Conservation (phyloP, 2,329 filamentous ascomycete species). For the Calonectria pseudoturangicola region DNA sequence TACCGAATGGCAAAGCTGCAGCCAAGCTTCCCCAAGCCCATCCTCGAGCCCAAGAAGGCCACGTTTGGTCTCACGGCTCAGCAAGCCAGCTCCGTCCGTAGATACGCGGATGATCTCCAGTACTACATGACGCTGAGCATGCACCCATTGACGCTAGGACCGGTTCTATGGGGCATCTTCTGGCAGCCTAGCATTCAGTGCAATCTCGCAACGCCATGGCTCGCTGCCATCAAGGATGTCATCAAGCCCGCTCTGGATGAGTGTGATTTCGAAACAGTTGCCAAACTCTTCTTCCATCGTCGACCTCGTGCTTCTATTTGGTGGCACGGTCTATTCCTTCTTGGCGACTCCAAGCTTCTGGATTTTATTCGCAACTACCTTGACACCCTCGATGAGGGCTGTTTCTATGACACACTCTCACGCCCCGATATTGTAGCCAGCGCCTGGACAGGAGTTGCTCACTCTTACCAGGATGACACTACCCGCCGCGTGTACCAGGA, state of each 20-base stretch:
- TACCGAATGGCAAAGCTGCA: constrained; percentile 54
- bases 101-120: constrained; percentile 47
- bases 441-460: constrained; percentile 51
- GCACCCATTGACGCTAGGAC: constrained; percentile 51
- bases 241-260: constrained; percentile 48
- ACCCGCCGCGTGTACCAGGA: constrained; percentile 40
- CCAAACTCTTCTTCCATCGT: constrained; percentile 51
- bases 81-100: constrained; percentile 43
- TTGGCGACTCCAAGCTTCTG: constrained; percentile 47
- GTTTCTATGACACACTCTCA: constrained; percentile 50
- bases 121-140: constrained; percentile 59
- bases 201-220: constrained; percentile 57
- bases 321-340: constrained; percentile 56
- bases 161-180: constrained; percentile 57
- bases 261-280: constrained; percentile 50
- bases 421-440: constrained; percentile 55
- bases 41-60: constrained; percentile 35
- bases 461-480: constrained; percentile 51
- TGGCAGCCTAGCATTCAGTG: constrained; percentile 57
- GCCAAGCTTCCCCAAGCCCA: constrained; percentile 49
- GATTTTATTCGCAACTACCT: constrained; percentile 52
- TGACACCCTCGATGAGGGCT: constrained; percentile 53
- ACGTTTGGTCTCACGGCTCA: constrained; percentile 30
- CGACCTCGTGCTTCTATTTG: constrained; percentile 55
- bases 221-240: constrained; percentile 50